These are phyloP conservation scores for Populus nigra DNA, from an alignment of 345 rosid species.

Conservation along the genomic window DNA sequence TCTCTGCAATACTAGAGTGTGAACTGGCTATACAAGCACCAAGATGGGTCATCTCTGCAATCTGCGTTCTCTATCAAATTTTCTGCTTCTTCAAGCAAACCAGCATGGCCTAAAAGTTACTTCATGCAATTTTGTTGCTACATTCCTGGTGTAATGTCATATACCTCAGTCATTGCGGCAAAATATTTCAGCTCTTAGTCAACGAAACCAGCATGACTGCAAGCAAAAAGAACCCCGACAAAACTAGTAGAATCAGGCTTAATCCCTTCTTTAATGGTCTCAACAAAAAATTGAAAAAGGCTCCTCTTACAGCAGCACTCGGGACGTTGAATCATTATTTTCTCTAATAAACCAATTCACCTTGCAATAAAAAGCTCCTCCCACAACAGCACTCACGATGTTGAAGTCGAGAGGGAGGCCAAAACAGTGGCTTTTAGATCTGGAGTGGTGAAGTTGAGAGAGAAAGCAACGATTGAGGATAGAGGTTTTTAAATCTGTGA, in stretches of 20 bases:
- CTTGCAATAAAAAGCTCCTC: no score
- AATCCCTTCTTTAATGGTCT: slow-evolving; percentile 51
- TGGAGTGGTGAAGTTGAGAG: no score
- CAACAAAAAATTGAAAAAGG: slow-evolving; percentile 41
- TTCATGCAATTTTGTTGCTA: slow-evolving; percentile 92
- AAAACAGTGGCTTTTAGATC: no score
- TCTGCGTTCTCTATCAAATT: slow-evolving; percentile 59
- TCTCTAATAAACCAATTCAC: no score
- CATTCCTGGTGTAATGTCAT: slow-evolving; percentile 59
- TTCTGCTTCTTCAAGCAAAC: slow-evolving; percentile 80
- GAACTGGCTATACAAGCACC: slow-evolving; percentile 69
- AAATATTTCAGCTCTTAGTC: slow-evolving; percentile 60
- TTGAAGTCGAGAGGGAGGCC: no score
- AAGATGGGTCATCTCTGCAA: slow-evolving; percentile 58
- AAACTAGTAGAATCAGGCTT: slow-evolving; percentile 79
- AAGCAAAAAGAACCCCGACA: slow-evolving; percentile 78
- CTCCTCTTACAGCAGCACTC: no score
- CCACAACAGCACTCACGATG: no score
- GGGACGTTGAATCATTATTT: no score
- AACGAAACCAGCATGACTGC: slow-evolving; percentile 79
- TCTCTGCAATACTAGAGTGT: slow-evolving; percentile 56
- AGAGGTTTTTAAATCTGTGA: no score
- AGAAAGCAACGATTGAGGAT: no score
- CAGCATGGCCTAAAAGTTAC: slow-evolving; percentile 88
- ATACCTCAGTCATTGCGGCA: slow-evolving; percentile 43